Evolutionary conservation across 2,329 filamentous ascomycete genomes (phyloP).

Genomic region (Acrodontium crateriforme): DNA sequence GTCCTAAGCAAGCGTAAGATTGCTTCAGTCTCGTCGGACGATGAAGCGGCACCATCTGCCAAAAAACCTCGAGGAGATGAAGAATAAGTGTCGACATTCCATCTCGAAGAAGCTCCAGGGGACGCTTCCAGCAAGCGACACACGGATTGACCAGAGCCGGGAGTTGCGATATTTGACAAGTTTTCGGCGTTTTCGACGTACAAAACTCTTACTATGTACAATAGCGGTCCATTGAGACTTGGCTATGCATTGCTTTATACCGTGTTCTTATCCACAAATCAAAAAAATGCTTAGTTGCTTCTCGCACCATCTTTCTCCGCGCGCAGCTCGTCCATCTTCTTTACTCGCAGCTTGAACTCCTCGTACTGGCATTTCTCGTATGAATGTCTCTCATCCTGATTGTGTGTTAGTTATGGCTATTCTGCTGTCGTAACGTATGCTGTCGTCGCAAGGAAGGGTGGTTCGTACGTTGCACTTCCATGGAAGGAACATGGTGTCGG

Average conservation of each 20-base stretch:
- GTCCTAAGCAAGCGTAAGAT: slow-evolving; percentile 12
- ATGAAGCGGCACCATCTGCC: too few relatives aligned
- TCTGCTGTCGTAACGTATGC: neutral
- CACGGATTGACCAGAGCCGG: neutral
- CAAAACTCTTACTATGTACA: slow-evolving; percentile 12
- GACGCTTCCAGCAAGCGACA: too few relatives aligned
- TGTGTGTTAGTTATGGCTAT: neutral
- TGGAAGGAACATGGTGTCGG: slow-evolving; percentile 81
- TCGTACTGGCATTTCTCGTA: slow-evolving; percentile 99
- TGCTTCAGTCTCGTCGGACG: too few relatives aligned
- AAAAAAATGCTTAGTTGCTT: slow-evolving; percentile 66
- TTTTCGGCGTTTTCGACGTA: too few relatives aligned
- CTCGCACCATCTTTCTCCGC: slow-evolving; percentile 70
- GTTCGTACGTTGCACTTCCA: slow-evolving; percentile 97
- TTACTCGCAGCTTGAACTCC: slow-evolving; percentile 96
- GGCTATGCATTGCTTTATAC: neutral
- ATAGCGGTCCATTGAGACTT: slow-evolving; percentile 4
- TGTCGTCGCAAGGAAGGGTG: slow-evolving; percentile 4
- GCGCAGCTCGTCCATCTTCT: slow-evolving; percentile 95
- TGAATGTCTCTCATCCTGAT: slow-evolving; percentile 84
- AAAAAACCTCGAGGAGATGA: too few relatives aligned
- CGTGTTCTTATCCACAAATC: neutral
- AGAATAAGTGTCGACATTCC: too few relatives aligned
- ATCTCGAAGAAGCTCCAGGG: too few relatives aligned
- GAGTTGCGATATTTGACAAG: slow-evolving; percentile 4